A percentile compares a stretch with the other conserved stretches of the same genome.
phyloP scores from a whole-genome alignment of 1,284 basidiomycete genomes.

The Cryptococcus wingfieldii region DNA sequence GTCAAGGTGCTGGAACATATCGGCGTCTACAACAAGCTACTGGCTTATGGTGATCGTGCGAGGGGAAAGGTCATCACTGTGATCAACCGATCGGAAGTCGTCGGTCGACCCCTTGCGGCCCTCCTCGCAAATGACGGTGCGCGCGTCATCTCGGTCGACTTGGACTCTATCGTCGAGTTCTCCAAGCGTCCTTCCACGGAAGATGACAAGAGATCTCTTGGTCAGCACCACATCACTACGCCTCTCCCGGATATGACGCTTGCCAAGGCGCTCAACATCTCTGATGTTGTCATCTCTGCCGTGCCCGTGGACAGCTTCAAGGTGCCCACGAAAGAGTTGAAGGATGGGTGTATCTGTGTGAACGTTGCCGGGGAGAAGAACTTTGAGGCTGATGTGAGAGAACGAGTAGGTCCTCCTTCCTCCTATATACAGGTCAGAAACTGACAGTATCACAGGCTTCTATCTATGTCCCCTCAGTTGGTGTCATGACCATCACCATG shows the following conservation, averaged over 20 bases:
- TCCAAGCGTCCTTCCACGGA: slow-evolving; percentile 68
- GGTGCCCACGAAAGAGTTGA: slow-evolving; percentile 79
- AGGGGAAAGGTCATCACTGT: slow-evolving; percentile 91
- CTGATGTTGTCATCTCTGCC: slow-evolving; percentile 86
- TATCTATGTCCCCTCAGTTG: slow-evolving; percentile 87
- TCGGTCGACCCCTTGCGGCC: slow-evolving; percentile 89
- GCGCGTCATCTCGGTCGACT: slow-evolving; percentile 88
- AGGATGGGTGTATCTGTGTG: slow-evolving; percentile 87
- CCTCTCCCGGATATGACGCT: slow-evolving; percentile 59
- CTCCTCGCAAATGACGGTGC: slow-evolving; percentile 93
- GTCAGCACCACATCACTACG: slow-evolving; percentile 79
- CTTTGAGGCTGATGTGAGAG: slow-evolving; percentile 87
- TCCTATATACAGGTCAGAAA: neutral
- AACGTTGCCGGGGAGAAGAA: slow-evolving; percentile 97
- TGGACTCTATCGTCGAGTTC: slow-evolving; percentile 75
- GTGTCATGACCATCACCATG: slow-evolving; percentile 96
- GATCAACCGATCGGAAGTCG: slow-evolving; percentile 94
- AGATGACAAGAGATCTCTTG: slow-evolving; percentile 53
- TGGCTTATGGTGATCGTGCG: slow-evolving; percentile 90
- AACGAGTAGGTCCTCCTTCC: slow-evolving; percentile 61
- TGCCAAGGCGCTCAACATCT: slow-evolving; percentile 71
- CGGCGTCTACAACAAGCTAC: slow-evolving; percentile 85
- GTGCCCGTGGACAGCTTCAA: slow-evolving; percentile 86
- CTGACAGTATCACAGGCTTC: slow-evolving; percentile 60
- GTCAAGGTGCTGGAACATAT: slow-evolving; percentile 89